A percentile compares a stretch with the other conserved stretches of the same genome.
Conservation (phyloP, 805 yeast genomes). For the Ogataea nitratoaversa region DNA sequence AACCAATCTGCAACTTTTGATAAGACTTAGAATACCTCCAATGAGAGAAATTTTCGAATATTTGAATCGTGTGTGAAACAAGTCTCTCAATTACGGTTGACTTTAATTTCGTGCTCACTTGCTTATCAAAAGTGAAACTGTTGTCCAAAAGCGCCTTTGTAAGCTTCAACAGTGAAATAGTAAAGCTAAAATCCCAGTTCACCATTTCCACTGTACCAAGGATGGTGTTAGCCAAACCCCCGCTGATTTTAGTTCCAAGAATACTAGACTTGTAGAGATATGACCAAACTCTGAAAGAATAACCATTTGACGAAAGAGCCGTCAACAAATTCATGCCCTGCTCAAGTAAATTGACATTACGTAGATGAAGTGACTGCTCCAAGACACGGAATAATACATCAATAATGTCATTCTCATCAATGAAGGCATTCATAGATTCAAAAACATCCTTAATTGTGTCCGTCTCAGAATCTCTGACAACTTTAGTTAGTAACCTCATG, state of each 20-base stretch:
- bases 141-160: slow-evolving; percentile 49
- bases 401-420: slow-evolving; percentile 31
- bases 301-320: slow-evolving; percentile 39
- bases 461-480: slow-evolving; percentile 37
- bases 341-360: slow-evolving; percentile 43
- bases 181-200: slow-evolving; percentile 60
- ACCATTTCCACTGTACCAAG: slow-evolving; percentile 73
- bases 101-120: slow-evolving; percentile 39
- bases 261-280: slow-evolving; percentile 65
- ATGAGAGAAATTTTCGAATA: slow-evolving; percentile 68
- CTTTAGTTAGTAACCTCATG: slow-evolving; percentile 45
- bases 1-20: slow-evolving; percentile 62
- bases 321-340: slow-evolving; percentile 47
- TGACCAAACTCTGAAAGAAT: slow-evolving; percentile 74
- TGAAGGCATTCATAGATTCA: slow-evolving; percentile 32
- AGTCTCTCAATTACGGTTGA: slow-evolving; percentile 52
- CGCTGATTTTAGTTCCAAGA: slow-evolving; percentile 56
- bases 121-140: slow-evolving; percentile 38
- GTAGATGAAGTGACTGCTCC: slow-evolving; percentile 59
- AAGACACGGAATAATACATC: slow-evolving; percentile 63
- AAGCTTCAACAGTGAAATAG: slow-evolving; percentile 55
- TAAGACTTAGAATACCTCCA: slow-evolving; percentile 59
- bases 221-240: slow-evolving; percentile 57
- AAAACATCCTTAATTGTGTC: slow-evolving; percentile 24
- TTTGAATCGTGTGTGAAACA: slow-evolving; percentile 52